These are phyloP conservation scores for Sugiyamaella chiloensis DNA, from an alignment of 805 yeast species.

Conservation along the genomic window DNA sequence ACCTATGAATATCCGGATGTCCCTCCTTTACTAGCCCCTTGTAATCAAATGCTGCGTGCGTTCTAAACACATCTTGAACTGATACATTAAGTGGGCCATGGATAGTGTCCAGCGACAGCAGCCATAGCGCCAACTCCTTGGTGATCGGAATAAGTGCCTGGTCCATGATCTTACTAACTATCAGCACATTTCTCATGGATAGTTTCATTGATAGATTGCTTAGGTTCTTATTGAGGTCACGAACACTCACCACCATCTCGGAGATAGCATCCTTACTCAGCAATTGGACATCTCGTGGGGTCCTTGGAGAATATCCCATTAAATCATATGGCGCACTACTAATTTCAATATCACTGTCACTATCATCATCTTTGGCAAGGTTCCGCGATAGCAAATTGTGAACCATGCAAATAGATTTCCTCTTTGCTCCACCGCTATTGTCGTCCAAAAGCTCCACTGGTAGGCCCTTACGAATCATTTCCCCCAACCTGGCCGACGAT, in stretches of 20 bases:
- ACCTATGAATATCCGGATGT: conserved; percentile 41
- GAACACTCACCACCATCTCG: conserved; percentile 31
- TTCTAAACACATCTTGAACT: conserved; percentile 67
- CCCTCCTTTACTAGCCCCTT: conserved; percentile 47
- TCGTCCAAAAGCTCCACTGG: conserved; percentile 7
- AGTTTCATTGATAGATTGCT: conserved; percentile 28
- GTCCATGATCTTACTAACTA: conserved; percentile 28
- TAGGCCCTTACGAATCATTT: conserved; percentile 10
- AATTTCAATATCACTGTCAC: conserved; percentile 4
- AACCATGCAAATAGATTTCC: conserved; percentile 21
- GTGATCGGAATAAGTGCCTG: conserved; percentile 22
- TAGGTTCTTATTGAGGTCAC: conserved; percentile 31
- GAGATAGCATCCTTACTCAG: conserved; percentile 29
- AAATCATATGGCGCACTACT: conserved; percentile 8
- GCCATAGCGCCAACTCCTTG: conserved; percentile 25
- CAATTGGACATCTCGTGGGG: conserved; percentile 13
- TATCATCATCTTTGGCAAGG: not conserved
- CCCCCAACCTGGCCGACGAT: conserved; percentile 7
- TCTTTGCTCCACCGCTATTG: conserved; percentile 1
- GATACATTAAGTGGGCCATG: conserved; percentile 48
- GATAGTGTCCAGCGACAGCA: conserved; percentile 21
- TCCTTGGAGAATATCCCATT: conserved; percentile 8
- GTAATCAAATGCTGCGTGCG: conserved; percentile 61
- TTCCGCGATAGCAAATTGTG: conserved; percentile 20
- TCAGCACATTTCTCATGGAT: conserved; percentile 24